Percentiles rank a stretch among this genome's conserved stretches.
Conservation (phyloP, 1,284 basidiomycete species). For the Trichosporon asahii region DNA sequence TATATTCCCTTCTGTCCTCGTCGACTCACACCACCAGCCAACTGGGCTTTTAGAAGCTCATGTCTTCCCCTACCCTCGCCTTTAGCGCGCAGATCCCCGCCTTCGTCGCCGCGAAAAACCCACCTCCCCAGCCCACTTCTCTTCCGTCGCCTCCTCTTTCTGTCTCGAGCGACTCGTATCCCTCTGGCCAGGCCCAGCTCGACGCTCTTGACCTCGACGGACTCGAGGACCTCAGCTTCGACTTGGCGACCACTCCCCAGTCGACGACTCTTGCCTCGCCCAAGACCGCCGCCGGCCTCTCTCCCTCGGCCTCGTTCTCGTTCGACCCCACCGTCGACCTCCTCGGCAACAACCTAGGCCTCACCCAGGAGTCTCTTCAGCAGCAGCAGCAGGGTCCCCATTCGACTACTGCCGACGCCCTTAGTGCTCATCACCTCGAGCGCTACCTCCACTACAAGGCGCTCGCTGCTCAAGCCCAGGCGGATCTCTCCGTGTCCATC, state of each 20-base stretch:
- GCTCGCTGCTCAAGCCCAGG: conserved; percentile 42
- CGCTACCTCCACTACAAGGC: conserved; percentile 47
- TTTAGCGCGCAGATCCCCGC: conserved; percentile 2
- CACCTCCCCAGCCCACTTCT: background rate
- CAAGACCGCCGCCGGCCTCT: conserved; percentile 18
- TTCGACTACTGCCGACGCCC: conserved; percentile 32
- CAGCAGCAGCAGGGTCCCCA: background rate
- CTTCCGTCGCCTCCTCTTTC: conserved; percentile 39
- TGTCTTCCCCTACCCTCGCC: conserved; percentile 9
- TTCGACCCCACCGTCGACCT: conserved; percentile 20
- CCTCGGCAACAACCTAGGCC: background rate
- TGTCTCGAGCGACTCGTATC: conserved; percentile 23
- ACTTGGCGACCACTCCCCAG: conserved; percentile 27
- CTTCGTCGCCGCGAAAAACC: conserved; percentile 5
- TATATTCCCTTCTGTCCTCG: background rate
- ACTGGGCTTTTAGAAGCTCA: conserved; percentile 9
- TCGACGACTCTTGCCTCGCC: conserved; percentile 37
- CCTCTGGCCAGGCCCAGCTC: background rate
- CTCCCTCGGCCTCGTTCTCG: conserved; percentile 15
- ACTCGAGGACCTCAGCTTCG: conserved; percentile 25
- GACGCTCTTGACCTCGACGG: conserved; percentile 34
- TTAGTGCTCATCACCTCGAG: conserved; percentile 44
- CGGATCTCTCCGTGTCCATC: conserved; percentile 29
- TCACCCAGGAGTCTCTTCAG: background rate
- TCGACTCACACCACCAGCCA: conserved; percentile 11